These are phyloP conservation scores for Phytophthora quininea DNA, from an alignment of 352 stramenopile genomes.

Conservation along the genomic window DNA sequence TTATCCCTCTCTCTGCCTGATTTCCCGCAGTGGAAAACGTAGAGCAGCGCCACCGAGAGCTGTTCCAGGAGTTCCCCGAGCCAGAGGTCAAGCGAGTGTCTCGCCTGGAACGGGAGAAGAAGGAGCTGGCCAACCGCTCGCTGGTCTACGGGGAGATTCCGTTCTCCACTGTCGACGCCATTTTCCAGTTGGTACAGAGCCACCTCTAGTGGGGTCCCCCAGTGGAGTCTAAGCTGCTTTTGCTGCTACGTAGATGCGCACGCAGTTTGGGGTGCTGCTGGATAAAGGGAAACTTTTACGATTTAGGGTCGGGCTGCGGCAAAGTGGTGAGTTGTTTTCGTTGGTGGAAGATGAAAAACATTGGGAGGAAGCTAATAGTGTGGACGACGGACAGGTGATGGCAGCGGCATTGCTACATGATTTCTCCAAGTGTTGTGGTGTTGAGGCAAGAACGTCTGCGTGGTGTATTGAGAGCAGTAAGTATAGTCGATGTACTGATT, in stretches of 20 bases:
- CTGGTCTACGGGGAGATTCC: constrained; percentile 73
- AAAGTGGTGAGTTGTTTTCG: constrained; percentile 59
- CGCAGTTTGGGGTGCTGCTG: constrained; percentile 61
- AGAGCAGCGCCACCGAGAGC: constrained; percentile 43
- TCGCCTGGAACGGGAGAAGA: constrained; percentile 67
- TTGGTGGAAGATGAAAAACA: neutral
- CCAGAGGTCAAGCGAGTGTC: constrained; percentile 60
- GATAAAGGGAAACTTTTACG: constrained; percentile 75
- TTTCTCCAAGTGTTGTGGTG: constrained; percentile 68
- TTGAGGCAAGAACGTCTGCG: constrained; percentile 34
- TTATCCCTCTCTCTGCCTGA: constrained; percentile 7
- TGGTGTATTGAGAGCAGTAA: too few species aligned
- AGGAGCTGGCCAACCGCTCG: constrained; percentile 65
- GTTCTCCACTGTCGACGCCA: constrained; percentile 57
- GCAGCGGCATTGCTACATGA: constrained; percentile 64
- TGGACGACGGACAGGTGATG: constrained; percentile 42
- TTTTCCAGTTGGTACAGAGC: constrained; percentile 58
- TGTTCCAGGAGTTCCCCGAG: constrained; percentile 59
- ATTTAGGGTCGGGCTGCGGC: constrained; percentile 70
- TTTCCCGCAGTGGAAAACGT: constrained; percentile 48
- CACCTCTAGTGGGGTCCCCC: neutral
- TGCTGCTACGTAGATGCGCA: constrained; percentile 47
- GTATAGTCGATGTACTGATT: neutral
- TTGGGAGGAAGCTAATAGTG: neutral
- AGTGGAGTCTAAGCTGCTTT: neutral